A percentile compares a stretch with the other conserved stretches of the same genome.
phyloP scores from a whole-genome alignment of 2,329 filamentous ascomycete species.

The Colletotrichum incanum region DNA sequence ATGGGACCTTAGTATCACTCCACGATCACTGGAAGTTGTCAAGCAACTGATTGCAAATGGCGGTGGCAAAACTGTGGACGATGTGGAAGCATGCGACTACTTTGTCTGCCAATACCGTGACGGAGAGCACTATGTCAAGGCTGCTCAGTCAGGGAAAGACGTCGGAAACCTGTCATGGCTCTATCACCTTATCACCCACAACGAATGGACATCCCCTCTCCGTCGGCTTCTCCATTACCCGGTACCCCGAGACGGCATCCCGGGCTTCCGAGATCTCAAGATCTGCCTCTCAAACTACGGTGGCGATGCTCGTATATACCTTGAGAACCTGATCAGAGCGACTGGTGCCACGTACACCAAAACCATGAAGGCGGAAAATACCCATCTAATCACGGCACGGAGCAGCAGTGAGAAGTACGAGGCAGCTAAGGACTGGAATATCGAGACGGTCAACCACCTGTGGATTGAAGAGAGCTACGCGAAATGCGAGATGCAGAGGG shows the following conservation, averaged over 20 bases:
- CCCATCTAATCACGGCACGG: slow-evolving; percentile 93
- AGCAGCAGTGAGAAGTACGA: slow-evolving; percentile 92
- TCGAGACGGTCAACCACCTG: slow-evolving; percentile 92
- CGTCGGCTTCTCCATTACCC: slow-evolving; percentile 92
- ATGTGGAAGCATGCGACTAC: slow-evolving; percentile 81
- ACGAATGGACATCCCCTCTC: slow-evolving; percentile 89
- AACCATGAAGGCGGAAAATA: slow-evolving; percentile 95
- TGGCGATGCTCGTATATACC: slow-evolving; percentile 91
- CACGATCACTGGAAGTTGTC: slow-evolving; percentile 77
- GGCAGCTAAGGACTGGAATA: slow-evolving; percentile 92
- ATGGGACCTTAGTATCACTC: slow-evolving; percentile 79
- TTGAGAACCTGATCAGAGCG: slow-evolving; percentile 91
- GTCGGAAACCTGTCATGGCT: slow-evolving; percentile 96
- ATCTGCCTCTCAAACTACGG: slow-evolving; percentile 98
- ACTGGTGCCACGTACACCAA: slow-evolving; percentile 92
- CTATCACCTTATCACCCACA: slow-evolving; percentile 90
- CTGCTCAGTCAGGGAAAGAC: slow-evolving; percentile 83
- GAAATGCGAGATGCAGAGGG: slow-evolving; percentile 82
- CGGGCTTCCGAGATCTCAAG: slow-evolving; percentile 81
- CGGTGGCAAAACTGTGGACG: slow-evolving; percentile 78
- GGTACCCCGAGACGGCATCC: slow-evolving; percentile 81
- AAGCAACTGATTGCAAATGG: slow-evolving; percentile 79
- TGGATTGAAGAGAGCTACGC: slow-evolving; percentile 99
- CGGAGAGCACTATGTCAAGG: slow-evolving; percentile 82
- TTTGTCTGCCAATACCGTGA: slow-evolving; percentile 91